These are phyloP conservation scores for Cladophialophora bantiana DNA, from an alignment of 2,329 filamentous ascomycete genomes.

Conservation along the genomic window DNA sequence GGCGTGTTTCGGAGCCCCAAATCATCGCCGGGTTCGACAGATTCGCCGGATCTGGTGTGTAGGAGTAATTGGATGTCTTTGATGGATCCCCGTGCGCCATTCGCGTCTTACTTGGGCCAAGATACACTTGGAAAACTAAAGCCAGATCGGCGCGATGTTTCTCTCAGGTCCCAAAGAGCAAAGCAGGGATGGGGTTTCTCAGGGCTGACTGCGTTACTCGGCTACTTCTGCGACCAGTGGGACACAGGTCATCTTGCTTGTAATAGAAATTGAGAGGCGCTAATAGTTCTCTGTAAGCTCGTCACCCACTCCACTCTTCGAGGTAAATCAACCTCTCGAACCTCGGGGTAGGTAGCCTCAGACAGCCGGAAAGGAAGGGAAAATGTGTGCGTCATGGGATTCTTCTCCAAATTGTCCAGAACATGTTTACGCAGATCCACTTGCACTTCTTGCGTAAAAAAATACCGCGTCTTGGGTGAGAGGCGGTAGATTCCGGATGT, in stretches of 20 bases:
- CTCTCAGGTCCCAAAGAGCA: not conserved
- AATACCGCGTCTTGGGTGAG: not conserved
- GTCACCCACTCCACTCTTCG: not conserved
- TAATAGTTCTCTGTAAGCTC: not conserved
- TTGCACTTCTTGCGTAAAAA: not conserved
- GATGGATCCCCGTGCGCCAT: not conserved
- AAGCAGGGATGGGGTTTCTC: not conserved
- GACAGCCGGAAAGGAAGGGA: not conserved
- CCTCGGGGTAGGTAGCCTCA: not conserved
- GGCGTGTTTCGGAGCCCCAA: not conserved
- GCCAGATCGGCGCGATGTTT: not conserved
- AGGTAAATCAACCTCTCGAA: not conserved
- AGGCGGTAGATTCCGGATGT: not conserved
- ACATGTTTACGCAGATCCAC: not conserved
- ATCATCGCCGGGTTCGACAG: not conserved
- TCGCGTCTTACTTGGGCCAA: not conserved
- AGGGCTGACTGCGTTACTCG: not conserved
- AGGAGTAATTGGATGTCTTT: not conserved
- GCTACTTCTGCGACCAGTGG: not conserved
- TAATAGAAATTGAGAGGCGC: not conserved
- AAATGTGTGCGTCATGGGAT: not conserved
- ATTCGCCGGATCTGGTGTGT: not conserved
- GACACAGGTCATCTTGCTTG: slow-evolving; percentile 1
- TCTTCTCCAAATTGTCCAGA: not conserved
- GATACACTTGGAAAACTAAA: slow-evolving; percentile 1